These are phyloP conservation scores for Nicotiana attenuata DNA, from an alignment of 257 asterid species.

Conservation along the genomic window DNA sequence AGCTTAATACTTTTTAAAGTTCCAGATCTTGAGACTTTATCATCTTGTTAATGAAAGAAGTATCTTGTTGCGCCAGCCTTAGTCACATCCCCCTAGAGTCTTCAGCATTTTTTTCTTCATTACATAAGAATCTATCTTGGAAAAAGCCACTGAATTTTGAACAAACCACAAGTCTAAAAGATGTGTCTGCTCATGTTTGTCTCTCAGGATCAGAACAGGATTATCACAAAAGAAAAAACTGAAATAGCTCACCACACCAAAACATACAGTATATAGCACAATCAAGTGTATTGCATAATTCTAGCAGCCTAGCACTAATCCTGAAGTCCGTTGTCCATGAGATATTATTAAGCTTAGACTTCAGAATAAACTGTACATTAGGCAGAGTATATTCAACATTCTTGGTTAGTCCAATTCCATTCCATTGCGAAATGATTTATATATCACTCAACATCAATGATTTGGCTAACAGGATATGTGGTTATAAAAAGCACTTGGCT, in stretches of 20 bases:
- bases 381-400: background rate
- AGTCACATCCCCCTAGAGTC: slow-evolving; percentile 95
- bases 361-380: background rate
- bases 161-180: slow-evolving; percentile 66
- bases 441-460: background rate
- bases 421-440: background rate
- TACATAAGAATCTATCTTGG: slow-evolving; percentile 89
- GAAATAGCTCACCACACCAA: background rate
- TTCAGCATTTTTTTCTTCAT: slow-evolving; percentile 92
- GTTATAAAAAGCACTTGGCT: background rate
- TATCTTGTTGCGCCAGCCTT: slow-evolving; percentile 84
- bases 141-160: slow-evolving; percentile 93
- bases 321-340: background rate
- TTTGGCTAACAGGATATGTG: background rate
- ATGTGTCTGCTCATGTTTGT: slow-evolving; percentile 57
- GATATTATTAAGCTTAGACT: background rate
- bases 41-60: slow-evolving; percentile 83
- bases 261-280: background rate
- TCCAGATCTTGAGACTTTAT: slow-evolving; percentile 74
- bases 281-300: background rate
- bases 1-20: slow-evolving; percentile 64
- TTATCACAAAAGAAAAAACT: background rate
- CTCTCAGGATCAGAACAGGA: slow-evolving; percentile 4
- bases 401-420: background rate
- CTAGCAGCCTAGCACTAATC: background rate